Conservation (phyloP, 1,139 yeast genomes). For the Geotrichum cucujoidarum region DNA sequence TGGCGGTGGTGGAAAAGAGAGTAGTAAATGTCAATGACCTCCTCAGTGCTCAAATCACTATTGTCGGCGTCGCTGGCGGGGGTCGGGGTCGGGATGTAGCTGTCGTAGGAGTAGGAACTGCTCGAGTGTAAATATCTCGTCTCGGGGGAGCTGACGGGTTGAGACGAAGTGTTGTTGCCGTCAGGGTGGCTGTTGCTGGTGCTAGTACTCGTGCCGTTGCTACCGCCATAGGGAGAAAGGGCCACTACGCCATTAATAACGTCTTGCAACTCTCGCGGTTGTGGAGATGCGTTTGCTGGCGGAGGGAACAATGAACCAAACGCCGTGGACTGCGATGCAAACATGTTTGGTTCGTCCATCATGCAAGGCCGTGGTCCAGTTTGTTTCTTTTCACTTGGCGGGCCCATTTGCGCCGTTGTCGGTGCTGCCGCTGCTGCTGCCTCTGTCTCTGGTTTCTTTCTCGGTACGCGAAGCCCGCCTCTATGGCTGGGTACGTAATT, state of each 20-base stretch:
- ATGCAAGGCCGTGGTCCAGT: too few species aligned
- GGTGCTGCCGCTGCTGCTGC: background rate
- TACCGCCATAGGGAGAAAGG: conserved; percentile 14
- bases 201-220: background rate
- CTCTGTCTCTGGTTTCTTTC: conserved; percentile 12
- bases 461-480: conserved; percentile 21
- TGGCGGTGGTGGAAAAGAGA: conserved; percentile 18
- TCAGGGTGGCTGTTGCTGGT: conserved; percentile 1
- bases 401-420: too few species aligned
- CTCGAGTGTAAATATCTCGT: conserved; percentile 3
- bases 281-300: too few species aligned
- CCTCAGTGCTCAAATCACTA: conserved; percentile 10
- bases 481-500: conserved; percentile 20
- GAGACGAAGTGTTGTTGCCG: conserved; percentile 1
- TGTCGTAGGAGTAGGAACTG: conserved; percentile 13
- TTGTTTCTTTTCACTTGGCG: too few species aligned
- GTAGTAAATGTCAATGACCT: conserved; percentile 17
- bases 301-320: too few species aligned
- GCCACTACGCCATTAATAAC: conserved; percentile 20
- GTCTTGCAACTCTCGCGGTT: conserved; percentile 11
- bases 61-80: conserved; percentile 5
- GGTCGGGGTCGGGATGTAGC: conserved; percentile 9
- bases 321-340: too few species aligned
- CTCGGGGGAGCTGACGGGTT: conserved; percentile 5
- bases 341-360: too few species aligned